Percentiles rank a stretch among this genome's conserved stretches.
These are phyloP conservation scores for Chaetomium sp. DNA, from an alignment of 2,329 filamentous ascomycete species.

Conservation along the genomic window DNA sequence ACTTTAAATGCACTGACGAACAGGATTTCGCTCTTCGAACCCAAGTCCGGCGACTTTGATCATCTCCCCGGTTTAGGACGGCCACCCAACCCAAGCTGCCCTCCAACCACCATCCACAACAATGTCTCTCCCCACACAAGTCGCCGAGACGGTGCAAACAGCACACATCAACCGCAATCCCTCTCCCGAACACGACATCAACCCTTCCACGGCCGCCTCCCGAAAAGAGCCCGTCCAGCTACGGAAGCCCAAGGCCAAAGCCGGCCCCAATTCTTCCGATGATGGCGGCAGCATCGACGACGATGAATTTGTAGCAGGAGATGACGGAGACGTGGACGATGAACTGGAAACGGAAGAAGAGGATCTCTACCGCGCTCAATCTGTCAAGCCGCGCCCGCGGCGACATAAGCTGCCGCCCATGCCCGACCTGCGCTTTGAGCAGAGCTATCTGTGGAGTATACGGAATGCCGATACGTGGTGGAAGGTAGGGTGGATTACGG, in stretches of 20 bases:
- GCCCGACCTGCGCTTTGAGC: constrained; percentile 91
- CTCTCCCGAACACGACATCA: constrained; percentile 67
- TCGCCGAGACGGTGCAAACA: constrained; percentile 75
- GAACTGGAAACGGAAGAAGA: constrained; percentile 50
- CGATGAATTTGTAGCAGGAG: constrained; percentile 24
- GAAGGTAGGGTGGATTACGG: constrained; percentile 74
- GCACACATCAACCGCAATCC: constrained; percentile 69
- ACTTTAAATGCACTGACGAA: too few species aligned
- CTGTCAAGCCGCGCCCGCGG: constrained; percentile 40
- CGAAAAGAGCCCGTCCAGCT: constrained; percentile 53
- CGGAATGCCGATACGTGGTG: constrained; percentile 71
- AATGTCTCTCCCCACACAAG: constrained; percentile 58
- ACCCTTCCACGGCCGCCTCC: constrained; percentile 70
- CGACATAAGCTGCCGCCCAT: constrained; percentile 53
- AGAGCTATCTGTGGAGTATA: constrained; percentile 93
- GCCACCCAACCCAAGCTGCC: not conserved
- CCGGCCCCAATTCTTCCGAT: constrained; percentile 36
- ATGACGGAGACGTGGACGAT: constrained; percentile 28
- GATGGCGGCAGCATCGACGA: constrained; percentile 57
- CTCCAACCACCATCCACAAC: not conserved
- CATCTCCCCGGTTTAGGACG: too few species aligned
- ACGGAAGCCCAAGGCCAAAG: too few species aligned
- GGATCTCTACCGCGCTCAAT: constrained; percentile 24
- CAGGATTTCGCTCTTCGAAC: too few species aligned
- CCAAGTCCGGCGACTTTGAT: too few species aligned